A percentile compares a stretch with the other conserved stretches of the same genome.
phyloP scores from a whole-genome alignment of 768 basidiomycete genomes.

The Zangia roseola region DNA sequence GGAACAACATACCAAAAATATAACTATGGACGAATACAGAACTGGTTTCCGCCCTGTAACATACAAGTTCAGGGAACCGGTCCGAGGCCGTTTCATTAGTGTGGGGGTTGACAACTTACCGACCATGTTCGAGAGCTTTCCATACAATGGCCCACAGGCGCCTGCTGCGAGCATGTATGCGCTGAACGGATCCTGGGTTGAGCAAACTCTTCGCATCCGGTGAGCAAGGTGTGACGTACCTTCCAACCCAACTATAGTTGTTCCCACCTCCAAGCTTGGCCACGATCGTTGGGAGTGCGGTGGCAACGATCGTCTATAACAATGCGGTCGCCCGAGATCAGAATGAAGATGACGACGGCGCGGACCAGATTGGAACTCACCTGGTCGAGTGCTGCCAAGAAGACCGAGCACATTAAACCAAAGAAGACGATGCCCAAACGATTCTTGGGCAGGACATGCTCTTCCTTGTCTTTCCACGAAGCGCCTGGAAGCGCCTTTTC shows the following conservation, averaged over 20 bases:
- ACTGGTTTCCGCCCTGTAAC: slow-evolving; percentile 63
- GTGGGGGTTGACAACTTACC: slow-evolving; percentile 20
- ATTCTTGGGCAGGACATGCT: slow-evolving; percentile 49
- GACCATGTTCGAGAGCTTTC: slow-evolving; percentile 69
- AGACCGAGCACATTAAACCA: slow-evolving; percentile 30
- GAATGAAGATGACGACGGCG: neutral
- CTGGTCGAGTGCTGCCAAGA: slow-evolving; percentile 57
- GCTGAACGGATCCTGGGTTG: slow-evolving; percentile 33
- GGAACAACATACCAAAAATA: slow-evolving; percentile 58
- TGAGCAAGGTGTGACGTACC: slow-evolving; percentile 35
- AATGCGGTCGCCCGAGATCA: neutral
- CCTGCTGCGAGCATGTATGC: slow-evolving; percentile 73
- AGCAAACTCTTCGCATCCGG: too few relatives aligned
- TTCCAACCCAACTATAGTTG: slow-evolving; percentile 73
- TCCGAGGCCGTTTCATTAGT: neutral
- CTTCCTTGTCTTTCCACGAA: slow-evolving; percentile 55
- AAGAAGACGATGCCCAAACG: slow-evolving; percentile 24
- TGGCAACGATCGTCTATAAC: slow-evolving; percentile 63
- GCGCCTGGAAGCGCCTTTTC: slow-evolving; percentile 41
- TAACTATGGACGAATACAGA: slow-evolving; percentile 59
- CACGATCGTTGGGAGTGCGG: slow-evolving; percentile 76
- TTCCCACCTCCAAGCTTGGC: slow-evolving; percentile 59
- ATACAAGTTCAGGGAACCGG: neutral
- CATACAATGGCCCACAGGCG: slow-evolving; percentile 69
- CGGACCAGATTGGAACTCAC: slow-evolving; percentile 28